Evolutionary conservation across 371 early-diverging fungal species (phyloP).

Genomic region (Synchytrium microbalum): DNA sequence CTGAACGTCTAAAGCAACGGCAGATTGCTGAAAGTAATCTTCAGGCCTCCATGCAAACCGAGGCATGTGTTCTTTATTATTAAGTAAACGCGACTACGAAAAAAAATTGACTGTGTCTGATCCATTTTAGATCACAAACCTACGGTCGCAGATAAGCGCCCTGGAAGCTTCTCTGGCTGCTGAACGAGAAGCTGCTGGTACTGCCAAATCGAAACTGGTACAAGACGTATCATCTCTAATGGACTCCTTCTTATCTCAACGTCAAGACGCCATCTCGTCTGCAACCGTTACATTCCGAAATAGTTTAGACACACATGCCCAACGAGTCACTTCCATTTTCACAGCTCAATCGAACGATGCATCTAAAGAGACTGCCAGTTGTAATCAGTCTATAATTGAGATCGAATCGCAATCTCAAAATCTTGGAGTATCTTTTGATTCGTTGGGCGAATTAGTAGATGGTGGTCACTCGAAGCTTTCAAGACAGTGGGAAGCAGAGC

Average conservation of each 20-base stretch:
- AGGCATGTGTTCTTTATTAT: too few species aligned
- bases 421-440: background rate
- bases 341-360: background rate
- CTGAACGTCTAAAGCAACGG: background rate
- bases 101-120: background rate
- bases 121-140: background rate
- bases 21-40: background rate
- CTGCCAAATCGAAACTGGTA: background rate
- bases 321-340: background rate
- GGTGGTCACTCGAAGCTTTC: background rate
- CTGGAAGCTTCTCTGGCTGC: background rate
- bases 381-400: background rate
- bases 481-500: background rate
- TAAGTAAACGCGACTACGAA: too few species aligned
- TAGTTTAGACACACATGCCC: background rate
- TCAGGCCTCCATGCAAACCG: background rate
- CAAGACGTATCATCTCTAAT: background rate
- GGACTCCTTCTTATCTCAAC: background rate
- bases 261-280: background rate
- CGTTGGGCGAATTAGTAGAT: background rate
- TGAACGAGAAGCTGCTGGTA: background rate
- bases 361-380: background rate
- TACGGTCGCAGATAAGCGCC: background rate
- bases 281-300: background rate
- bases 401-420: background rate